Base-by-base conservation (phyloP, 352 stramenopile genomes). In the Globisporangium emineosum region DNA sequence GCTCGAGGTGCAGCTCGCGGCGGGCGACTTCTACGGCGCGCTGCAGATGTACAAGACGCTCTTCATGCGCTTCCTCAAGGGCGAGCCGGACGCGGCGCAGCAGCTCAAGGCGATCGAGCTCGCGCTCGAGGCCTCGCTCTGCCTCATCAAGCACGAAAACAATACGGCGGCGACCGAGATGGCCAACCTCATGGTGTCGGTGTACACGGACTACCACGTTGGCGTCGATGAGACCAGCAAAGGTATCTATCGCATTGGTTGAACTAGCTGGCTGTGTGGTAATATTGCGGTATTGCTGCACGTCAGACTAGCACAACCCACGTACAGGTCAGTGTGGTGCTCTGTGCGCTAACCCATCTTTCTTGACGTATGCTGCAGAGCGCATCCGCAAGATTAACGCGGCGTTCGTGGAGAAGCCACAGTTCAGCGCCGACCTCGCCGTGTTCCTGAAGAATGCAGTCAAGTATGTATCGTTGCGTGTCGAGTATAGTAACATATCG, bases 31-130 rank as follows among this genome's bases (percentile, higher is more conserved):
- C 62, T 96, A 96, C 70, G 84, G 88, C 57, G 88, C 88, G 59
- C 65, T 96, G 65, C 88, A 96, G 67, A 91, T 95, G 85, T 96
- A 96, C 80, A 94, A 94, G 80, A 94, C 86, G 66, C 76, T 96
- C 19, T 94, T 92, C 70, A 94, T 90, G 79, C 87, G 88, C 40
- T 77, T 82, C 57, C 81, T 93, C 67, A 91, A 93, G 62, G 83
- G 81, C 63, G 86, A 94, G 27, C 76, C 76, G 29, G 76, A 74
- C 54, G 53, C 54, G 7, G 70, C 71, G 30, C 77, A 88, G 62
- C 87, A 92, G 64, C 62, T 86, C 49, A 81, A 87, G 55, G 84
- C 83, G 25, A 73, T 80, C 32, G 76, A 84, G 13, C 68, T 94
- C 64, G 81, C 85, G 23, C 73, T 88, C 27, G 75, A 91, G 7